Evolutionary conservation across 768 basidiomycete species (phyloP).

Genomic region (Termitomyces sp.): DNA sequence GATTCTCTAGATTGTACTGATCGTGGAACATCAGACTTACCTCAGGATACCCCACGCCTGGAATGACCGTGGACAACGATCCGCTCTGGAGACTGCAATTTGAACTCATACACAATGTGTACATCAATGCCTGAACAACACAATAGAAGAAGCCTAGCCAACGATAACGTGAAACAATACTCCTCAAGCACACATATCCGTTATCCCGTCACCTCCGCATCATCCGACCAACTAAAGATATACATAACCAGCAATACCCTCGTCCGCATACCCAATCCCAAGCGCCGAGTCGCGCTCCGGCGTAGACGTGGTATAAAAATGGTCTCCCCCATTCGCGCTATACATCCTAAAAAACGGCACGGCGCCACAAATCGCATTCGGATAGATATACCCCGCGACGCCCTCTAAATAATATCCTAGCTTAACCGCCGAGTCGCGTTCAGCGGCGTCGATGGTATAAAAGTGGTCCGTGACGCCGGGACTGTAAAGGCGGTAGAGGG

Average conservation of each 20-base stretch:
- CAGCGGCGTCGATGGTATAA: conserved; percentile 18
- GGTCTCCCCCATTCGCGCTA: conserved; percentile 9
- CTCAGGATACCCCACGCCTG: no score
- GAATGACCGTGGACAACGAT: no score
- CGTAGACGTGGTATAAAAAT: conserved; percentile 21
- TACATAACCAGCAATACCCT: conserved; percentile 5
- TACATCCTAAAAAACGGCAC: background rate
- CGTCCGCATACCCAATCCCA: conserved; percentile 4
- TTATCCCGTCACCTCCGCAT: no score
- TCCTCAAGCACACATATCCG: no score
- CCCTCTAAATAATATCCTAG: conserved; percentile 6
- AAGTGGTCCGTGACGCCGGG: conserved; percentile 16
- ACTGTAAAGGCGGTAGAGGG: conserved; percentile 22
- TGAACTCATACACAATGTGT: no score
- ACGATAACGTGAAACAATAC: no score
- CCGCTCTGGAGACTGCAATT: no score
- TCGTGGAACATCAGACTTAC: no score
- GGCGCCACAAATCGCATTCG: background rate
- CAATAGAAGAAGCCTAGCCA: no score
- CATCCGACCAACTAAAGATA: background rate
- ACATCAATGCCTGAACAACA: no score
- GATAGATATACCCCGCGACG: conserved; percentile 8
- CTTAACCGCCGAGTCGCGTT: background rate
- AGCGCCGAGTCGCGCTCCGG: conserved; percentile 2
- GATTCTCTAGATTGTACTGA: no score